Evolutionary conservation across 1,139 yeast species (phyloP).

Genomic region (Lodderomyces parapsilosis): DNA sequence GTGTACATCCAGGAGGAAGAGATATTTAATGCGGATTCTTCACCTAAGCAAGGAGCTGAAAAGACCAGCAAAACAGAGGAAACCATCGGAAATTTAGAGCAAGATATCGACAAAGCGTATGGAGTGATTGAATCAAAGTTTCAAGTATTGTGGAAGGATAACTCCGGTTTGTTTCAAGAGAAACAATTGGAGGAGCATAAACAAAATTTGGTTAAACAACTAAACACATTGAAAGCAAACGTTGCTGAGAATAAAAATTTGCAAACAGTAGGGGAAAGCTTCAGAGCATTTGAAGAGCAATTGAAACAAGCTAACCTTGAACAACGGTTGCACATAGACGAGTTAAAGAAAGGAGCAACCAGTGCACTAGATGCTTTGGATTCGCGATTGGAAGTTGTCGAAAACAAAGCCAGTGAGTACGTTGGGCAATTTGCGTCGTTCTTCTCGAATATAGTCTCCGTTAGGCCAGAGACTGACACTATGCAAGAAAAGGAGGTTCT

Average conservation of each 20-base stretch:
- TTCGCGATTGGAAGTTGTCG: conserved; percentile 65
- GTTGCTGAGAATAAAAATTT: conserved; percentile 19
- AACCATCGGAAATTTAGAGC: conserved; percentile 48
- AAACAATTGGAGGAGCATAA: conserved; percentile 44
- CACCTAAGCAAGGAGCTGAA: conserved; percentile 2
- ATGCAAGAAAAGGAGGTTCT: conserved; percentile 20
- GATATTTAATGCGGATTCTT: conserved; percentile 11
- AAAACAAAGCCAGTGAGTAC: conserved; percentile 59
- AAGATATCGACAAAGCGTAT: conserved; percentile 55
- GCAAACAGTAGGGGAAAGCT: conserved; percentile 22
- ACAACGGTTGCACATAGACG: conserved; percentile 18
- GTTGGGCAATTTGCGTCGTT: conserved; percentile 58
- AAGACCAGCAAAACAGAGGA: conserved; percentile 37
- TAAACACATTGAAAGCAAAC: conserved; percentile 30
- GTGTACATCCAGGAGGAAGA: conserved; percentile 18
- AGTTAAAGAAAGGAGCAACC: conserved; percentile 43
- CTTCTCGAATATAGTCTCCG: conserved; percentile 51
- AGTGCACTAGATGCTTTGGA: conserved; percentile 65
- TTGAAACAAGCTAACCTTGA: conserved; percentile 22
- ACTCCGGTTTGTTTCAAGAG: conserved; percentile 32
- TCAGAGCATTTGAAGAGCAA: conserved; percentile 32
- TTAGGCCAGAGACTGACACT: conserved; percentile 21
- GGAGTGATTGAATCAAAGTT: conserved; percentile 43
- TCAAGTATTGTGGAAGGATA: conserved; percentile 35
- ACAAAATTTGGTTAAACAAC: conserved; percentile 33